Base-by-base conservation (phyloP, 2,329 filamentous ascomycete species). In the Cladophialophora psammophila region DNA sequence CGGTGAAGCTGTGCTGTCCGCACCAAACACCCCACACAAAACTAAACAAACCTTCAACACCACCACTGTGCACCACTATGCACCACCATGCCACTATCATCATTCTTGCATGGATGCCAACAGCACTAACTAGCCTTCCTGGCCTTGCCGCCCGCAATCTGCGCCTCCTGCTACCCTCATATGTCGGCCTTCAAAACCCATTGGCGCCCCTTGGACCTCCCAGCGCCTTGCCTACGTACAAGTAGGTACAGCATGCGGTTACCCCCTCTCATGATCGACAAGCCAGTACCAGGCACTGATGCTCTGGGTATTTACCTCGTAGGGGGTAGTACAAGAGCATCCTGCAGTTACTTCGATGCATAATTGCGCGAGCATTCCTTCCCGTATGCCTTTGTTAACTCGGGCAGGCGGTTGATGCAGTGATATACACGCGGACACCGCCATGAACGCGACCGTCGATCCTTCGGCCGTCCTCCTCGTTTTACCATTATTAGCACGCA, bases 381-480 rank as follows among this genome's bases (percentile, higher is more conserved):
- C 42, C 20, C 42, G n/a, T 18, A 3, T 48, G 6, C 45, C 26
- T 50, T 50, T 26, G 6, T 32, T 32, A 31, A 35, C 31, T 55
- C 31, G 8, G 15, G 53, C 31, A 35, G 40, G 40, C 15, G 18
- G 15, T 54, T 42, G 32, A 60, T 50, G 26, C 26, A 48, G 53
- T 36, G 15, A 52, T 35, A 35, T 57, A 60, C 63, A 35, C 18
- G 34, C 38, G 36, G 36, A 61, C 26, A 20, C 55, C 63, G 63
- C 56, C 36, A 20, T 42, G 26, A 45, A 63, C 57, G 63, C 52
- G 40, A 63, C 64, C 60, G 54, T 45, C 64, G 53, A 67, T 67
- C 64, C 64, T 67, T 67, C 64, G 64, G 64, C 42, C 42, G 34
- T 34, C 26, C 36, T 65, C 34, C 45, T 57, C 60, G 18, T 50